Percentiles rank a stretch among this genome's conserved stretches.
Evolutionary conservation across 169 alveolate genomes (phyloP).

Genomic region (Cyclospora cayetanensis): DNA sequence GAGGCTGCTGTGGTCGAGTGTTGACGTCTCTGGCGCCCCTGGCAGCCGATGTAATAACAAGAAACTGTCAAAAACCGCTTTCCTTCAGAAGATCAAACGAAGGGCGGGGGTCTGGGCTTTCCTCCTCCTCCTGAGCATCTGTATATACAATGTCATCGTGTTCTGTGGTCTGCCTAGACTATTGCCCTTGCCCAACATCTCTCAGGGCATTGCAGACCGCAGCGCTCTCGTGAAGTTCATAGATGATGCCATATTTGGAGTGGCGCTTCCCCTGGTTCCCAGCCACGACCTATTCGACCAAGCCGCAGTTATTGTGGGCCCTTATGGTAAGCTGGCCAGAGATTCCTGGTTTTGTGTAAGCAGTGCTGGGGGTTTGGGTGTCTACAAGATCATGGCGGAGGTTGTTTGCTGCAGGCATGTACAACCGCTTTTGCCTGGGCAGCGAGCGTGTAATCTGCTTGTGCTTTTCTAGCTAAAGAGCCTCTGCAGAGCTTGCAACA

Average conservation of each 20-base stretch:
- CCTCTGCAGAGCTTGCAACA: too few relatives aligned
- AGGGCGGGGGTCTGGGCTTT: background rate
- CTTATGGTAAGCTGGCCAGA: constrained; percentile 34
- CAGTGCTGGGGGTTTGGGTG: too few relatives aligned
- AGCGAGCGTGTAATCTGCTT: too few relatives aligned
- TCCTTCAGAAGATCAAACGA: background rate
- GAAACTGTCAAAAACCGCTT: background rate
- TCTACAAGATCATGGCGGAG: too few relatives aligned
- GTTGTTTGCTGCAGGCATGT: too few relatives aligned
- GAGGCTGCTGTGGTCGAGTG: too few relatives aligned
- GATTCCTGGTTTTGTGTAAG: too few relatives aligned
- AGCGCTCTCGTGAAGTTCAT: background rate
- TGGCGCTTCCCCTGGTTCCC: constrained; percentile 14
- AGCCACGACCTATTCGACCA: background rate
- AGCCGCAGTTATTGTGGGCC: constrained; percentile 1
- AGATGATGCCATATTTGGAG: background rate
- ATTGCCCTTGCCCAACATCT: background rate
- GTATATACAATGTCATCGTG: background rate
- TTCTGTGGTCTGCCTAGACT: background rate
- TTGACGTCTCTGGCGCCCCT: too few relatives aligned
- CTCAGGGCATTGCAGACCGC: background rate
- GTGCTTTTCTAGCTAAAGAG: too few relatives aligned
- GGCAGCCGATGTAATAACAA: background rate
- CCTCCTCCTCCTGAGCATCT: background rate
- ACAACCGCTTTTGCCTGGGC: too few relatives aligned